These are phyloP conservation scores for Amanita fuliginea DNA, from an alignment of 768 basidiomycete genomes.

Conservation along the genomic window DNA sequence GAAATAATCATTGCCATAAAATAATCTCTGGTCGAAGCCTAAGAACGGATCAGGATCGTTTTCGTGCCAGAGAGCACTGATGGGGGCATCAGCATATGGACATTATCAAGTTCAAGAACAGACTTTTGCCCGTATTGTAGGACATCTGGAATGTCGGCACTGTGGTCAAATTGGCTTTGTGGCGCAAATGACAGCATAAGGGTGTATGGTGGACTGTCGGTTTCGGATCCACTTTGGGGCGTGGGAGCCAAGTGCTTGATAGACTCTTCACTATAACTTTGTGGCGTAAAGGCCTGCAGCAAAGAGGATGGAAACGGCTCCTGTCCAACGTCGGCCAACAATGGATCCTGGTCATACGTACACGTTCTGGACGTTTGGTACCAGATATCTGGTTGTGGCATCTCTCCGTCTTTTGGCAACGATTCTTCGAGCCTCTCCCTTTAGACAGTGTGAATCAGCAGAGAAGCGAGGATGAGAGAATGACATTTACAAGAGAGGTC, in stretches of 20 bases:
- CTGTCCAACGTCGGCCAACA: neutral
- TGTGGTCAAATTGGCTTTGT: no score
- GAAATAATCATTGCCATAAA: neutral
- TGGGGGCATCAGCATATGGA: no score
- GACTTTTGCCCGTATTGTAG: no score
- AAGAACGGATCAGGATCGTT: neutral
- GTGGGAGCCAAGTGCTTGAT: no score
- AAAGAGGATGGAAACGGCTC: no score
- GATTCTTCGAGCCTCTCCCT: conserved; percentile 7
- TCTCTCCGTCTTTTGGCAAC: conserved; percentile 9
- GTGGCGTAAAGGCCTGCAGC: neutral
- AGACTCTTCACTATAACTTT: no score
- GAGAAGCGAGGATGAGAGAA: neutral
- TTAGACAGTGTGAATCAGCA: neutral
- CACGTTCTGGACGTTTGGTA: neutral
- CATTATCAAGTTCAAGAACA: no score
- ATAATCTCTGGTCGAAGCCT: neutral
- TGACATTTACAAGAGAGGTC: conserved; percentile 18
- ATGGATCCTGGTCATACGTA: neutral
- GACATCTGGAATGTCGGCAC: no score
- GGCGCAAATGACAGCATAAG: no score
- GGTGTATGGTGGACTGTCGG: no score
- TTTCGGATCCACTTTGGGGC: no score
- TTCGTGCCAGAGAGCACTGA: neutral
- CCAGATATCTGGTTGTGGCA: neutral